Evolutionary conservation across 306 rosid genomes (phyloP).

Genomic region (Adenanthera pavonina): DNA sequence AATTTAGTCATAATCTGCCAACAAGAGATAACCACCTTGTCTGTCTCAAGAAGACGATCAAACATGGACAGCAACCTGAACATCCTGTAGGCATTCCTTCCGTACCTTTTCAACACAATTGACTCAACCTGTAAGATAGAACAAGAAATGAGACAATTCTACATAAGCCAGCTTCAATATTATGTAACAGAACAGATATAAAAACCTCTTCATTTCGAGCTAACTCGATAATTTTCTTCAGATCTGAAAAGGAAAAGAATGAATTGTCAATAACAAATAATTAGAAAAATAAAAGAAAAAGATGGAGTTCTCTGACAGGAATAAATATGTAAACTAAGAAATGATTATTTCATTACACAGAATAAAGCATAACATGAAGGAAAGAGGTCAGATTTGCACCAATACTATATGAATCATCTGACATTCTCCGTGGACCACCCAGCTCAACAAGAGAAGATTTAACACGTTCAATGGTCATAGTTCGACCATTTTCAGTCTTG

Average conservation of each 20-base stretch:
- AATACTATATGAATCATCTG: conserved; percentile 58
- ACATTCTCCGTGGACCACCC: conserved; percentile 55
- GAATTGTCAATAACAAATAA: conserved; percentile 32
- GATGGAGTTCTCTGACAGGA: conserved; percentile 29
- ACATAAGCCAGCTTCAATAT: conserved; percentile 27
- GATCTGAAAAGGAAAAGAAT: conserved; percentile 59
- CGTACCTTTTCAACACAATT: conserved; percentile 77
- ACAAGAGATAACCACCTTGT: conserved; percentile 62
- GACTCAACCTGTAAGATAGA: conserved; percentile 76
- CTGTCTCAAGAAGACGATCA: conserved; percentile 65
- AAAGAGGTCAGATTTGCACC: conserved; percentile 52
- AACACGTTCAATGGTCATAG: conserved; percentile 71
- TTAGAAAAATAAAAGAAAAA: not conserved
- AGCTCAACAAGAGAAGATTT: conserved; percentile 66
- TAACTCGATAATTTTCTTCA: conserved; percentile 66
- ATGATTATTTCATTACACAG: not conserved
- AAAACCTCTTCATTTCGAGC: conserved; percentile 84
- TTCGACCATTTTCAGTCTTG: conserved; percentile 72
- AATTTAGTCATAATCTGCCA: conserved; percentile 28
- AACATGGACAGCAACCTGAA: conserved; percentile 77
- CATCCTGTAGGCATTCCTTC: conserved; percentile 80
- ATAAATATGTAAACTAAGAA: conserved; percentile 18
- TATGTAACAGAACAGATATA: conserved; percentile 19
- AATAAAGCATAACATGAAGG: conserved; percentile 30
- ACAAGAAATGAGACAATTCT: conserved; percentile 39